These are phyloP conservation scores for Fusarium poae DNA, from an alignment of 2,329 filamentous ascomycete species.

Conservation along the genomic window DNA sequence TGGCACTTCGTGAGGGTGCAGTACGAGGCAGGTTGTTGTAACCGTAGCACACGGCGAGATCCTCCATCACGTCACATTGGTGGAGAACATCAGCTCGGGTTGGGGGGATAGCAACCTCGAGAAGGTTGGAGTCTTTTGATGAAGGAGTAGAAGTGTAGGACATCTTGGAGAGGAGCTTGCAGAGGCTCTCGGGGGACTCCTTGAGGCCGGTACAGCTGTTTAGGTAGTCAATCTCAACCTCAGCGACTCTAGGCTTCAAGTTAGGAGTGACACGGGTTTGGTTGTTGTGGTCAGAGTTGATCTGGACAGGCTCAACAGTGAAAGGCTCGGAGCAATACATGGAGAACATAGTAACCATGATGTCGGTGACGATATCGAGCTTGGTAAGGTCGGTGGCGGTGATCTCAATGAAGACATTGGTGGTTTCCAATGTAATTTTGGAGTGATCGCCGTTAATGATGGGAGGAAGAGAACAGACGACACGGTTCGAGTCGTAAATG, in stretches of 20 bases:
- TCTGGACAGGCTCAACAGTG: conserved; percentile 93
- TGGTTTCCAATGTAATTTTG: conserved; percentile 92
- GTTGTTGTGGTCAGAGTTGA: conserved; percentile 91
- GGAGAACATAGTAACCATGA: conserved; percentile 97
- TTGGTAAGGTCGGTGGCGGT: conserved; percentile 97
- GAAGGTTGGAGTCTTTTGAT: conserved; percentile 73
- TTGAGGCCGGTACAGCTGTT: conserved; percentile 90
- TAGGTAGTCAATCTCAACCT: conserved; percentile 92
- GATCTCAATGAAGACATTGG: conserved; percentile 96
- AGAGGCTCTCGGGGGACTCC: conserved; percentile 80
- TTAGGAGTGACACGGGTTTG: conserved; percentile 85
- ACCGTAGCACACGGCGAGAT: conserved; percentile 94
- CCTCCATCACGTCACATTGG: conserved; percentile 98
- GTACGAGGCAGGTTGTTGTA: conserved; percentile 95
- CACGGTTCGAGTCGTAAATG: conserved; percentile 89
- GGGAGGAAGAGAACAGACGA: conserved; percentile 92
- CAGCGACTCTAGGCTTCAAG: conserved; percentile 79
- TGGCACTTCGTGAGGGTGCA: conserved; percentile 87
- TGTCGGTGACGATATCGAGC: conserved; percentile 94
- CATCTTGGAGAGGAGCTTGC: conserved; percentile 88
- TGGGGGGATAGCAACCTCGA: conserved; percentile 86
- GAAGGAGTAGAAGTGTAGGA: conserved; percentile 85
- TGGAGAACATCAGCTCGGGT: conserved; percentile 96
- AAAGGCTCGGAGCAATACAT: conserved; percentile 89
- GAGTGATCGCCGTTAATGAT: conserved; percentile 99